Conservation (phyloP, 2,329 filamentous ascomycete species). For the Trichoderma sp. region DNA sequence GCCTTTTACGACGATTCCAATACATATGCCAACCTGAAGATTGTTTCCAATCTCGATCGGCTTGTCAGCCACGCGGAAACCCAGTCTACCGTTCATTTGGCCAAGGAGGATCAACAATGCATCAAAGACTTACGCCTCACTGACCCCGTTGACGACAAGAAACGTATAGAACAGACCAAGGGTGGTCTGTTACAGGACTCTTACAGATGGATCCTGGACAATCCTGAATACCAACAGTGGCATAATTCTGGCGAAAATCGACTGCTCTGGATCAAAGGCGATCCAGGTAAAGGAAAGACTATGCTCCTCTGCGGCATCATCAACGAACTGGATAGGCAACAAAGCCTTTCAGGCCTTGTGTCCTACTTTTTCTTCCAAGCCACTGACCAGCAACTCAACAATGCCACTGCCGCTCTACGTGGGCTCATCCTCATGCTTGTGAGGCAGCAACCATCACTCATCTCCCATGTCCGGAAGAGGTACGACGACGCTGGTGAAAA, state of each 20-base stretch:
- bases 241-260: constrained; percentile 23
- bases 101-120: constrained; percentile 32
- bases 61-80: constrained; percentile 26
- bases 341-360: constrained; percentile 22
- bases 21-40: constrained; percentile 26
- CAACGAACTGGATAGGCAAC: constrained; percentile 5
- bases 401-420: constrained; percentile 45
- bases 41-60: constrained; percentile 25
- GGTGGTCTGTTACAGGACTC: constrained; percentile 40
- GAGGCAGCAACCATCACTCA: constrained; percentile 38
- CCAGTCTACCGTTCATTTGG: constrained; percentile 22
- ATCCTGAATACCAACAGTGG: constrained; percentile 34
- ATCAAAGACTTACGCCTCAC: constrained; percentile 33
- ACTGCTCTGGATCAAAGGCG: constrained; percentile 46
- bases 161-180: constrained; percentile 41
- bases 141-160: constrained; percentile 40
- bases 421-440: constrained; percentile 49
- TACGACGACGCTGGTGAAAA: constrained; percentile 41
- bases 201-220: constrained; percentile 42
- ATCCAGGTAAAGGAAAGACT: constrained; percentile 49
- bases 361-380: constrained; percentile 27
- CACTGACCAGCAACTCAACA: constrained; percentile 42
- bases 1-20: constrained; percentile 27
- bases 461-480: constrained; percentile 41
- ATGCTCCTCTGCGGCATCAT: constrained; percentile 48